Evolutionary conservation across 352 stramenopile species (phyloP).

Genomic region (Ophiocytium majus): DNA sequence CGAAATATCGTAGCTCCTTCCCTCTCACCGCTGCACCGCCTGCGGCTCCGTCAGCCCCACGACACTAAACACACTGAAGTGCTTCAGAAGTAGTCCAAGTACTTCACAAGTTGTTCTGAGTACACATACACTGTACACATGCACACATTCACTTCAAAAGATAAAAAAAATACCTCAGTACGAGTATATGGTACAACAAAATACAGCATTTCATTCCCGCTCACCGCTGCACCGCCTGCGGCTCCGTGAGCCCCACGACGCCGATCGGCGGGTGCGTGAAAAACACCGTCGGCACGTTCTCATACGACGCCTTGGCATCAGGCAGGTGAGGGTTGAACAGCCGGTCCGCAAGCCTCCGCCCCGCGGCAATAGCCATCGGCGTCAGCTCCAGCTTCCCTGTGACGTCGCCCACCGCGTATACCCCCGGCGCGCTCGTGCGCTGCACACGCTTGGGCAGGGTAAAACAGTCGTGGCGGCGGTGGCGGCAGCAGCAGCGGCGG

Average conservation of each 20-base stretch:
- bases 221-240: slow-evolving; percentile 79
- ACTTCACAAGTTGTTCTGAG: too few relatives aligned
- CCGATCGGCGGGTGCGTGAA: slow-evolving; percentile 94
- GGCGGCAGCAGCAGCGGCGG: too few relatives aligned
- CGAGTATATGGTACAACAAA: too few relatives aligned
- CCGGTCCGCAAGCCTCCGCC: slow-evolving; percentile 34
- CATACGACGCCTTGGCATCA: slow-evolving; percentile 7
- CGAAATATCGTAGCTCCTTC: too few relatives aligned
- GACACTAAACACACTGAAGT: too few relatives aligned
- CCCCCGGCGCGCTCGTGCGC: slow-evolving; percentile 70
- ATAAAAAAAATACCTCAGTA: too few relatives aligned
- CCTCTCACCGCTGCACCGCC: slow-evolving; percentile 80
- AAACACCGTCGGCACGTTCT: slow-evolving; percentile 73
- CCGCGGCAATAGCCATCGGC: slow-evolving; percentile 83
- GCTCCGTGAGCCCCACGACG: slow-evolving; percentile 88
- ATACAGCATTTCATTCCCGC: too few relatives aligned
- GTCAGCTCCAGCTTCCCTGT: slow-evolving; percentile 75
- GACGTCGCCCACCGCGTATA: slow-evolving; percentile 77
- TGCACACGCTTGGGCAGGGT: too few relatives aligned
- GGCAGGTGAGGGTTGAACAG: slow-evolving; percentile 10
- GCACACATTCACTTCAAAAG: too few relatives aligned
- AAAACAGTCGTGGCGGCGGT: too few relatives aligned
- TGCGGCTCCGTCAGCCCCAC: slow-evolving; percentile 87
- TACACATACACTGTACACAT: too few relatives aligned
- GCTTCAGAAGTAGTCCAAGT: too few relatives aligned